A percentile compares a stretch with the other conserved stretches of the same genome.
These are phyloP conservation scores for Zancudomyces culisetae DNA, from an alignment of 371 early-diverging fungal species.

Conservation along the genomic window DNA sequence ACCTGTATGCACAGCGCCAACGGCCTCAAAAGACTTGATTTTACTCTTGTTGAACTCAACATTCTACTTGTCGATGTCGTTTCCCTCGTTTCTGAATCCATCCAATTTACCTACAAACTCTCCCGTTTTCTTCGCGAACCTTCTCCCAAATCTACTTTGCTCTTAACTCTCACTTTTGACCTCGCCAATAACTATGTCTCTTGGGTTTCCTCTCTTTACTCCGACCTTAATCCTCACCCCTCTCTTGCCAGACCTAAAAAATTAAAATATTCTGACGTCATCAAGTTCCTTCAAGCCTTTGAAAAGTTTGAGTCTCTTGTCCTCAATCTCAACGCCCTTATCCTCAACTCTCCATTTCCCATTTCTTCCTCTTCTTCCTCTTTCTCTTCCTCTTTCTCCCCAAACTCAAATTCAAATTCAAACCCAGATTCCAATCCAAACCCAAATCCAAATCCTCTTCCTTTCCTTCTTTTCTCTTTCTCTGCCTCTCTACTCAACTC, in stretches of 20 bases:
- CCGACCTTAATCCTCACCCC: neutral
- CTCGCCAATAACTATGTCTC: neutral
- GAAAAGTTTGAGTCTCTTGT: neutral
- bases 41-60: neutral
- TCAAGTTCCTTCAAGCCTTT: neutral
- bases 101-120: neutral
- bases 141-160: neutral
- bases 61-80: neutral
- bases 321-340: neutral
- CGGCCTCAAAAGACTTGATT: neutral
- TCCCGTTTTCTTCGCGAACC: neutral
- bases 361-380: too few species aligned
- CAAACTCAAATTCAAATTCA: neutral
- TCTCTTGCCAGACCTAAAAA: neutral
- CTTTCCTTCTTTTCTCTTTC: neutral
- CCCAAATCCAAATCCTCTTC: neutral
- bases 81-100: neutral
- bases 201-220: neutral
- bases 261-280: neutral
- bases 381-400: too few species aligned
- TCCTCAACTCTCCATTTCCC: too few species aligned
- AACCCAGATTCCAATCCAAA: neutral
- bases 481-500: neutral
- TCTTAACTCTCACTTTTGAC: neutral
- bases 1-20: neutral